phyloP scores from a whole-genome alignment of 164 flowering plant genomes.

The Berberis vulgaris region DNA sequence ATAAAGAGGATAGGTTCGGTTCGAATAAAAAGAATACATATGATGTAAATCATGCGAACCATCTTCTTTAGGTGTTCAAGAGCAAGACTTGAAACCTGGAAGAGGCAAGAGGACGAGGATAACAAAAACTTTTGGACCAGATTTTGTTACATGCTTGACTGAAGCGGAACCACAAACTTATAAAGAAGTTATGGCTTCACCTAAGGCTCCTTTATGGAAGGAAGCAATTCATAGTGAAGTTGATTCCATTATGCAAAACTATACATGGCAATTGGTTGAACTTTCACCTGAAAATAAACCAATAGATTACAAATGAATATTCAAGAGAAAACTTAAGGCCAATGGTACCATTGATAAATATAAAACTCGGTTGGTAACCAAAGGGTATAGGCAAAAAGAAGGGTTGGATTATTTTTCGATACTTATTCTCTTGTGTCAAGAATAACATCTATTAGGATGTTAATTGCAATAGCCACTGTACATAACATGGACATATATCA shows the following conservation, averaged over 20 bases:
- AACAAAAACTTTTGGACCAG: not conserved
- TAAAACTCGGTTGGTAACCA: not conserved
- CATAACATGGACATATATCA: not conserved
- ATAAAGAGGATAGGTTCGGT: not conserved
- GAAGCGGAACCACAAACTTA: not conserved
- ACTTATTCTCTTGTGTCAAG: not conserved
- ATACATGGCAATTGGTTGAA: no score
- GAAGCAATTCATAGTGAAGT: not conserved
- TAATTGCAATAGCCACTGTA: not conserved
- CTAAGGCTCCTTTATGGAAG: not conserved
- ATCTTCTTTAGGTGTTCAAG: no score
- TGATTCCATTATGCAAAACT: no score
- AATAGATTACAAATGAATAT: not conserved
- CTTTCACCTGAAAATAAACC: not conserved
- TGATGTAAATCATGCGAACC: not conserved
- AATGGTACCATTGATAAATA: conserved; percentile 1
- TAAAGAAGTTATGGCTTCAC: not conserved
- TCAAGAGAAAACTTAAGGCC: not conserved
- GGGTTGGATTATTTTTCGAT: not conserved
- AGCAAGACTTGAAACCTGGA: not conserved
- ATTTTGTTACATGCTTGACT: not conserved
- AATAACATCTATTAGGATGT: conserved; percentile 1
- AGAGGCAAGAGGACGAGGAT: not conserved
- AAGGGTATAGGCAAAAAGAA: not conserved
- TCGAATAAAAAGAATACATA: not conserved